Evolutionary conservation across 1,284 basidiomycete genomes (phyloP), one percentile per base, ranked within the genome.

Genomic region (Leccinum solheimii): DNA sequence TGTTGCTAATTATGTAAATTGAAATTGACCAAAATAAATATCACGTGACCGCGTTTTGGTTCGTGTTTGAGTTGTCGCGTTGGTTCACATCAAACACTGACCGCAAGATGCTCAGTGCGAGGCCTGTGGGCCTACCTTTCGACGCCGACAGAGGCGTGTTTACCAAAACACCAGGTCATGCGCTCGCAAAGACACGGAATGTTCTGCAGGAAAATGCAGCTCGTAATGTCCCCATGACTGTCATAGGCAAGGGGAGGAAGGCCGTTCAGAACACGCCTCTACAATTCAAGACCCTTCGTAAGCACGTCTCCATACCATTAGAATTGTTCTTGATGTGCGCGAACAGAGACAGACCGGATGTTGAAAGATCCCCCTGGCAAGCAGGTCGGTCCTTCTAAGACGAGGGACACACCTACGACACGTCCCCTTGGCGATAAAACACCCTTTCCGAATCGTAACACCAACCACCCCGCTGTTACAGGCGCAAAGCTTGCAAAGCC

Each of bases 381-480:
- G 57, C 70, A 72, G 30, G 49, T 64, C 11, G 69, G 67, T 50
- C 60, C 62, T 58, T 74, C 60, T 3, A 76, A 73, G 57, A 34
- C 40, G 16, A 73, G 69, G 62, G 72, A 70, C 57, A 66, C 72
- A 5, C 57, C 66, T 19, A 61, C 66, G 26, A 52, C 75, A 19
- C 81, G 82, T 26, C 86, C 86, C 2, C 78, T 90, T 7, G 80
- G 73, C 27, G 83, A 85, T 71, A 84, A 83, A 70, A 84, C 83
- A 1, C 82, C 82, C 4, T 81, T 80, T 62, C 79, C 79, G 7
- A 91, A 91, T 69, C 84, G 87, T 32, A 72, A 73, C 74, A 60
- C 72, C 65, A 60, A 65, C 62, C 66, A 68, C 14, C 67, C 66
- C 3, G 62, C 62, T 62, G n/a, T 73, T 69, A 62, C 64, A 55